Base-by-base conservation (phyloP, 768 basidiomycete species). In the Boletus barrowsii region DNA sequence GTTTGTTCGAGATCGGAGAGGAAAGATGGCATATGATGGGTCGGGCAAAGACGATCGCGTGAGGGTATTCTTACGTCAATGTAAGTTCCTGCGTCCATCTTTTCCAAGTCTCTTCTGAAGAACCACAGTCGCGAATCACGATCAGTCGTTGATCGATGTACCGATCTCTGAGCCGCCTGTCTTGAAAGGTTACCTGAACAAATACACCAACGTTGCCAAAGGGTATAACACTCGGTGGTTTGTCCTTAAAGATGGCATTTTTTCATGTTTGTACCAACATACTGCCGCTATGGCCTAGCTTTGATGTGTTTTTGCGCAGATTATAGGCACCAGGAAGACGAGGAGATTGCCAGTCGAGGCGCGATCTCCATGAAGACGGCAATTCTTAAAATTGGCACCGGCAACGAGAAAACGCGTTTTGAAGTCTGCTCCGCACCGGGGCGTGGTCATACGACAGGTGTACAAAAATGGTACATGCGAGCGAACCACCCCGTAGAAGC, bases 161-260 rank as follows among this genome's bases (percentile, higher is more conserved):
- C 71, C 78, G 1, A 60, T 69, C 8, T 73, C 75, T 1, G 82
- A 84, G 45, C 82, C 87, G 2, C 84, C 87, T 0, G 69, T 76
- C 3, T 70, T 91, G 52, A 84, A 82, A 57, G 92, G 90, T 0
- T 92, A 92, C 64, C 74, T 93, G 18, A 92, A 90, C 69, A 98
- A 98, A 69, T 97, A 94, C 66, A 86, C 88, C 1, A 98, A 97
- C 61, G 90, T 97, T 37, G 91, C 92, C 0, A 86, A 84, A 61
- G 94, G 95, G 0, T 96, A 93, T 67, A 86, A 84, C 55, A 88
- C 89, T 0, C 78, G 94, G 1, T 97, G 93, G 93, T 96, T 98
- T 64, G 91, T 96, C 0, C 79, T 97, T 18, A 86, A 90, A 63
- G 82, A 87, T 50, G 94, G 93, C 0, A 76, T 89, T 24, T 69